Base-by-base conservation (phyloP, 768 basidiomycete genomes). In the Boletellus ananas region DNA sequence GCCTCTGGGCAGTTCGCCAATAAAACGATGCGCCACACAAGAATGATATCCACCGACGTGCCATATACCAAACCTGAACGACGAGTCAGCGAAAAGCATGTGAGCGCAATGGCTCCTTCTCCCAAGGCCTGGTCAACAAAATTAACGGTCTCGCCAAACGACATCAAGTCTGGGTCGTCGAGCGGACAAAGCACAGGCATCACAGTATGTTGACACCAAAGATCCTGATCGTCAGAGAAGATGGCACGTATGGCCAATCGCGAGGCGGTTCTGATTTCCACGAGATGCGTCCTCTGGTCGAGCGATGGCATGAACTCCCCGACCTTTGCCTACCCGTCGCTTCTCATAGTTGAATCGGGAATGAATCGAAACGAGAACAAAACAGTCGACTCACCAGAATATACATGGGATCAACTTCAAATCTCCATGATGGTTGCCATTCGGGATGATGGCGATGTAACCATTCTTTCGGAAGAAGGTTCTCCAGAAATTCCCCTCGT, bases 11-110 rank as follows among this genome's bases (percentile, higher is more conserved):
- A 23, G 5, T 5, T 20, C 18, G 25, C 8, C 16, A 0, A 34
- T 62, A 4, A 50, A 71, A 72, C 72, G 52, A 49, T 73, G 71
- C 7, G 64, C 66, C 17, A 74, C 59, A 31, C 59, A 3, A 17
- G 0, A 16, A 6, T 57, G 2, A 56, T 23, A 23, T 23, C 23
- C 23, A 23, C 23, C 23, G 23, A 23, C 5, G 23, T 23, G 23
- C 23, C 5, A 5, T 23, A 23, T 5, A 23, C 23, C 23, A 23
- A 23, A 23, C 23, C 23, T 23, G 23, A 23, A 23, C 23, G 5
- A 23, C 23, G 23, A 23, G 3, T 23, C 23, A 5, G 23, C 23
- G 33, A 1, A 12, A 35, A 16, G 9, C 7, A 16, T n/a, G 34
- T 13, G 13, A n/a, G n/a, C n/a, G n/a, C n/a, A n/a, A n/a, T n/a